Evolutionary conservation across 2,329 filamentous ascomycete species (phyloP).

Genomic region (Tolypocladium album): DNA sequence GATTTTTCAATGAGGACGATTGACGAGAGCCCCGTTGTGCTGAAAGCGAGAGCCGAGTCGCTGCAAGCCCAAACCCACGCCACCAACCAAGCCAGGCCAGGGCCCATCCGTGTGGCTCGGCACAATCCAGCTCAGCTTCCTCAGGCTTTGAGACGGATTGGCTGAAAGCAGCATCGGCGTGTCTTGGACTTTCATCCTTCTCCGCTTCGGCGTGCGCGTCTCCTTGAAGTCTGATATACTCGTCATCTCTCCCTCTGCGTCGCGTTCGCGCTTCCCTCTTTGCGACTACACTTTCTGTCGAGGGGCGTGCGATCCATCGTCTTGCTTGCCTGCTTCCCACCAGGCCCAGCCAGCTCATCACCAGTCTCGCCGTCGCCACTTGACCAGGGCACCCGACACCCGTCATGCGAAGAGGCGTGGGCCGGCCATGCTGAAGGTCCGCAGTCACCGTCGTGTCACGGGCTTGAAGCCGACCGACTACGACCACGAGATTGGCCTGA

Average conservation of each 20-base stretch:
- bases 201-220: not conserved
- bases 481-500: constrained; percentile 60
- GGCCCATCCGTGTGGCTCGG: not conserved
- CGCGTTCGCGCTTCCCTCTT: not conserved
- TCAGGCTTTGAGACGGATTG: not conserved
- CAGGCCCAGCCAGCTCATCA: not conserved
- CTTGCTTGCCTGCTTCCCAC: not conserved
- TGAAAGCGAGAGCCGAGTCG: not conserved
- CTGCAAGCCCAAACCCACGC: not conserved
- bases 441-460: constrained; percentile 43
- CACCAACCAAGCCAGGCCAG: not conserved
- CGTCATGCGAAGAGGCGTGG: constrained; percentile 10
- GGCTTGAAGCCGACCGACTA: constrained; percentile 50
- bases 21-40: not conserved
- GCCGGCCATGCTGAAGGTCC: constrained; percentile 20
- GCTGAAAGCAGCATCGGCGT: not conserved
- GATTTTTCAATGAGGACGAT: not conserved
- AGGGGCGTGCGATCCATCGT: not conserved
- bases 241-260: not conserved
- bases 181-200: not conserved
- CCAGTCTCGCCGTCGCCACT: not conserved
- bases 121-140: not conserved
- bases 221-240: not conserved
- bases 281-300: not conserved
- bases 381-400: not conserved